phyloP scores from a whole-genome alignment of 176 grass and related monocot genomes.

The Ananas comosus region DNA sequence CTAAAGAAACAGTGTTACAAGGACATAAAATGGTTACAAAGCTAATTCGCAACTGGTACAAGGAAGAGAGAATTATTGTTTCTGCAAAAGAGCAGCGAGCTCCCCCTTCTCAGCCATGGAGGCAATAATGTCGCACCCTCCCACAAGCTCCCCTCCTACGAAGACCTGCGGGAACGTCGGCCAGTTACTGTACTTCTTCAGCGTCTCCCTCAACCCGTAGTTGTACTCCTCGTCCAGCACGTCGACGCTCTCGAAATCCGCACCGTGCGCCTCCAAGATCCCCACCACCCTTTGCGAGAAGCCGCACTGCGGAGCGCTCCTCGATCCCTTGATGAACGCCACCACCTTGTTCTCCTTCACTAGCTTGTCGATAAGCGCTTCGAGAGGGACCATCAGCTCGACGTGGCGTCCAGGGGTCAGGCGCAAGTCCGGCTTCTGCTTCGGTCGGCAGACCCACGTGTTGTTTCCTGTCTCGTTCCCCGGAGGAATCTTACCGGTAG shows the following conservation, averaged over 20 bases:
- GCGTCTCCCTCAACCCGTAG: slow-evolving; percentile 55
- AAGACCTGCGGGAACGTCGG: slow-evolving; percentile 90
- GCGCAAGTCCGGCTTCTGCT: slow-evolving; percentile 47
- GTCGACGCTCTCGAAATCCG: slow-evolving; percentile 61
- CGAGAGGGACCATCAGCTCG: slow-evolving; percentile 57
- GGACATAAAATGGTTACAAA: neutral
- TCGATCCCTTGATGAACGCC: slow-evolving; percentile 95
- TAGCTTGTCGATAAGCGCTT: slow-evolving; percentile 59
- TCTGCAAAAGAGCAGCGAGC: slow-evolving; percentile 52
- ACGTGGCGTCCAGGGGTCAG: slow-evolving; percentile 85
- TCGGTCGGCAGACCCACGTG: slow-evolving; percentile 56
- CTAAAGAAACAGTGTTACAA: no score
- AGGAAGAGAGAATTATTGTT: slow-evolving; percentile 14
- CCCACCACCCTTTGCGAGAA: slow-evolving; percentile 84
- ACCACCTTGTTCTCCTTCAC: slow-evolving; percentile 94
- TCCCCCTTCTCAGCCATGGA: slow-evolving; percentile 89
- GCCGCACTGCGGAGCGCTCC: slow-evolving; percentile 74
- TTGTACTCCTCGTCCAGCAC: slow-evolving; percentile 96
- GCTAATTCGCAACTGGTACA: neutral
- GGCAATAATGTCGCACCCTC: slow-evolving; percentile 74
- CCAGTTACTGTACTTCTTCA: slow-evolving; percentile 90
- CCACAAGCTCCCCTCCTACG: slow-evolving; percentile 63
- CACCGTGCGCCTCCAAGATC: slow-evolving; percentile 69
- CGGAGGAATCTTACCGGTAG: slow-evolving; percentile 65
- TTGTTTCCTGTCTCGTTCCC: slow-evolving; percentile 72